These are phyloP conservation scores for Paragyromitra xinjiangensis DNA, from an alignment of 495 filamentous ascomycete species.

Conservation along the genomic window DNA sequence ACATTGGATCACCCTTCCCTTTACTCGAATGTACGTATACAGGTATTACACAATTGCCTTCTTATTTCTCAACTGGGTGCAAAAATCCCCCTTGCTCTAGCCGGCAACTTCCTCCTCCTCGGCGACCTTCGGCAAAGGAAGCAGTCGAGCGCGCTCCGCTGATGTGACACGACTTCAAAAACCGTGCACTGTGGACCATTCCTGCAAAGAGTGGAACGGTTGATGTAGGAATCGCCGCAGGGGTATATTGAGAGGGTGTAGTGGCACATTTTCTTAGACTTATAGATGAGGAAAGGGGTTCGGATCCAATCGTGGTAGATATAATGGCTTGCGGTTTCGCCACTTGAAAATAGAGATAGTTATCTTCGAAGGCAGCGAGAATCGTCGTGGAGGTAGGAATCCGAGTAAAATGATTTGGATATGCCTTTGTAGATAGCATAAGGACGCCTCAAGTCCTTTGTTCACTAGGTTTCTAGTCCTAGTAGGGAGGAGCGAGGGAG, in stretches of 20 bases:
- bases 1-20: neutral
- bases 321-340: neutral
- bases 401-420: neutral
- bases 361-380: neutral
- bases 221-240: conserved; percentile 57
- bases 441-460: neutral
- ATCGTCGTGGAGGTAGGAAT: neutral
- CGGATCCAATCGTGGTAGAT: neutral
- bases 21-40: neutral
- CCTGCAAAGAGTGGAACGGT: conserved; percentile 39
- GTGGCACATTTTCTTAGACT: conserved; percentile 52
- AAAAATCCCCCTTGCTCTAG: conserved; percentile 56
- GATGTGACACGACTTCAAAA: conserved; percentile 54
- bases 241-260: conserved; percentile 55
- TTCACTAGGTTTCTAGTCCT: neutral
- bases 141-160: conserved; percentile 47
- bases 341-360: too few species aligned
- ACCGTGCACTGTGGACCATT: conserved; percentile 47
- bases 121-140: conserved; percentile 48
- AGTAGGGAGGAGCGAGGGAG: neutral
- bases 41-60: neutral
- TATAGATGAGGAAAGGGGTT: neutral
- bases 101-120: conserved; percentile 54
- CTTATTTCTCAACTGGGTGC: conserved; percentile 45
- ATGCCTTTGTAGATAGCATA: neutral